phyloP scores from a whole-genome alignment of 257 asterid genomes.

The Catharanthus roseus region DNA sequence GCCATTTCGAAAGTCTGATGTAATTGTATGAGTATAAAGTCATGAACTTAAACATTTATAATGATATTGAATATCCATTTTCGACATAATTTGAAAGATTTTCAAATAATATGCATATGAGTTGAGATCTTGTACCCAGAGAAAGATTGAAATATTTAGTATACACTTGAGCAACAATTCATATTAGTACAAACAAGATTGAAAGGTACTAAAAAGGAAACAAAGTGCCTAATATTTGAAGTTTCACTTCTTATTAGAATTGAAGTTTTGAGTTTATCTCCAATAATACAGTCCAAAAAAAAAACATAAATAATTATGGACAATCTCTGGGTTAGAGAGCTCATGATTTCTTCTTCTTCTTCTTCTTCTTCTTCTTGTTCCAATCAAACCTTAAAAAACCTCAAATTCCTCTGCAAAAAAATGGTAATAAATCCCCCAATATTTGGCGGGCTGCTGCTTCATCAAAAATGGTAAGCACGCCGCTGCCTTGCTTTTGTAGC shows the following conservation, averaged over 20 bases:
- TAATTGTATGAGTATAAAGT: no score
- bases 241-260: constrained; percentile 8
- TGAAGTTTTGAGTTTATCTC: not conserved
- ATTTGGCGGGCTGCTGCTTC: constrained; percentile 87
- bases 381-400: not conserved
- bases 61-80: no score
- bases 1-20: no score
- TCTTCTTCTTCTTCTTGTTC: not conserved
- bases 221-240: not conserved
- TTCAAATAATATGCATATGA: no score
- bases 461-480: constrained; percentile 62
- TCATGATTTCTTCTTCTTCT: no score
- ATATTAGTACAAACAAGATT: constrained; percentile 23
- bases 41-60: no score
- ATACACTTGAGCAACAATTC: no score
- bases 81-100: no score
- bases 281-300: not conserved
- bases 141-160: no score
- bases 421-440: not conserved
- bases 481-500: constrained; percentile 42
- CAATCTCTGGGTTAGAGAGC: not conserved
- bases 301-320: not conserved
- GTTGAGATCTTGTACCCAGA: no score
- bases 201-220: not conserved
- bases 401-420: not conserved